A percentile compares a stretch with the other conserved stretches of the same genome.
Evolutionary conservation across 1,284 basidiomycete genomes (phyloP).

Genomic region (Earliella scabrosa): DNA sequence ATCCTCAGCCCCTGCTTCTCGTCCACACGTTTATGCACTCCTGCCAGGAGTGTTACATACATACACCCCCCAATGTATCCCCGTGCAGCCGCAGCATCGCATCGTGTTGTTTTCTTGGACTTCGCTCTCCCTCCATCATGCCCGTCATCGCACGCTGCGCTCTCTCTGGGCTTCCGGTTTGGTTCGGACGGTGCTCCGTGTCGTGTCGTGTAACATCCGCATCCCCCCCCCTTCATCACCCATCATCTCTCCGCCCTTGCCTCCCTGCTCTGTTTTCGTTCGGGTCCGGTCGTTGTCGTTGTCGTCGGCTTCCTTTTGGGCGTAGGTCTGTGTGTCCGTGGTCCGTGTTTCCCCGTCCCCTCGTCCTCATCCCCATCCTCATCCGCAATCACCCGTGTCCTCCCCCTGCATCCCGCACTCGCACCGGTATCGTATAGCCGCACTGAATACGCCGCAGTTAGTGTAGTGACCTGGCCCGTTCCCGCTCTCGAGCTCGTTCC

Average conservation of each 20-base stretch:
- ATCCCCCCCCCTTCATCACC: not conserved
- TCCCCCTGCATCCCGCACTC: not conserved
- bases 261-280: too few relatives aligned
- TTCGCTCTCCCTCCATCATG: not conserved
- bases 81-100: constrained; percentile 10
- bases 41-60: constrained; percentile 8
- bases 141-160: constrained; percentile 6
- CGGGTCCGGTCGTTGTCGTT: constrained; percentile 2
- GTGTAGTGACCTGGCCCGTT: not conserved
- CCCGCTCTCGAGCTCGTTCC: not conserved
- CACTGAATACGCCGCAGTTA: not conserved
- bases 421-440: not conserved
- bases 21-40: constrained; percentile 2
- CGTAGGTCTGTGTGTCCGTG: constrained; percentile 9
- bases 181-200: constrained; percentile 11
- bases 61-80: constrained; percentile 15
- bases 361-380: not conserved
- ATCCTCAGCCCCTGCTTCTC: not conserved
- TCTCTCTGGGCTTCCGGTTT: constrained; percentile 6
- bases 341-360: not conserved
- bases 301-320: constrained; percentile 9
- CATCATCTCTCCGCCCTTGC: constrained; percentile 2
- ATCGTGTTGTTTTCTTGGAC: constrained; percentile 20
- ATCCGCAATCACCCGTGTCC: not conserved
- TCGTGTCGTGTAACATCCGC: constrained; percentile 14